Evolutionary conservation across 805 yeast genomes (phyloP).

Genomic region (Wickerhamiella musiphila): DNA sequence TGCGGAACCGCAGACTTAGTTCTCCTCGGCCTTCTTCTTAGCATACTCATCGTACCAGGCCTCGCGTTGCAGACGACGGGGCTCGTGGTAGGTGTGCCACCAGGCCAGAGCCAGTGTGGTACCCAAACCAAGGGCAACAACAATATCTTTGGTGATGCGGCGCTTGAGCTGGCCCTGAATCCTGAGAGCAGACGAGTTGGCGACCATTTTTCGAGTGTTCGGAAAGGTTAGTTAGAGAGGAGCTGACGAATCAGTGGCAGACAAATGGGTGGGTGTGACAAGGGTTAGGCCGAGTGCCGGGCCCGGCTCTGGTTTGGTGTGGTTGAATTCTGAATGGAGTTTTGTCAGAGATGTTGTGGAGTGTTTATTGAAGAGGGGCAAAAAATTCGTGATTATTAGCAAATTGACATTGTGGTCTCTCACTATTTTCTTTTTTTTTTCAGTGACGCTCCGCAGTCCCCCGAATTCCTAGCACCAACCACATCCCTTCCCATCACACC

Average conservation of each 20-base stretch:
- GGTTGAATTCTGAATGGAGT: no score
- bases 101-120: conserved; percentile 49
- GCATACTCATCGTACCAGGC: conserved; percentile 67
- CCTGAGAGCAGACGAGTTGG: conserved; percentile 17
- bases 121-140: conserved; percentile 34
- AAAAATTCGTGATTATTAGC: not conserved
- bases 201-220: conserved; percentile 10
- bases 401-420: not conserved
- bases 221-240: not conserved
- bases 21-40: conserved; percentile 37
- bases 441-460: no score
- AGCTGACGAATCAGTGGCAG: not conserved
- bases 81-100: conserved; percentile 79
- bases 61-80: conserved; percentile 58
- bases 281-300: no score
- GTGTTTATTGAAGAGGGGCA: no score
- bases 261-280: no score
- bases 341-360: no score
- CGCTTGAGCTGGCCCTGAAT: conserved; percentile 65
- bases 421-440: not conserved
- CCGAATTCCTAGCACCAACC: not conserved
- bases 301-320: no score
- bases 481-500: not conserved
- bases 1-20: no score
- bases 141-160: conserved; percentile 63